phyloP scores from a whole-genome alignment of 2,329 filamentous ascomycete genomes.

The Penicillium sp. region DNA sequence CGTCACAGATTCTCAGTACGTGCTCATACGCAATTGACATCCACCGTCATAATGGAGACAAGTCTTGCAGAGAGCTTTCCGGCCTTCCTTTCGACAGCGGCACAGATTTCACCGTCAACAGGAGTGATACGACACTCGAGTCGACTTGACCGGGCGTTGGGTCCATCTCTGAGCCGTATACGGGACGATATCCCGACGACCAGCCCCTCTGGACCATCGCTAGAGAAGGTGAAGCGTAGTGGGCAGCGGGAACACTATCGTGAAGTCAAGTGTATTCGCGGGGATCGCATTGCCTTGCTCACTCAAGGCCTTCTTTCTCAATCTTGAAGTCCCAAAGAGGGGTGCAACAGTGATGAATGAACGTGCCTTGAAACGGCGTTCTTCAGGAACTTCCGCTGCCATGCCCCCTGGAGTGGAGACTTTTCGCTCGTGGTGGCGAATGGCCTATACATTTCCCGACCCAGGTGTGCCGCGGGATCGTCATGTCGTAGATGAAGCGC shows the following conservation, averaged over 20 bases:
- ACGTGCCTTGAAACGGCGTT: constrained; percentile 56
- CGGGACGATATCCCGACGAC: constrained; percentile 5
- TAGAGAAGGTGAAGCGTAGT: constrained; percentile 6
- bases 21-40: constrained; percentile 57
- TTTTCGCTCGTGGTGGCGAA: constrained; percentile 35
- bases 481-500: constrained; percentile 35
- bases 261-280: constrained; percentile 58
- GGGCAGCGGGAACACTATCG: constrained; percentile 38
- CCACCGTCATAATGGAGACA: constrained; percentile 55
- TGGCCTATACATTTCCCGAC: constrained; percentile 27
- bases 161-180: constrained; percentile 47
- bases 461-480: constrained; percentile 18
- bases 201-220: no score
- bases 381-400: constrained; percentile 38
- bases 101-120: constrained; percentile 48
- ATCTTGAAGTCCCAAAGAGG: constrained; percentile 59
- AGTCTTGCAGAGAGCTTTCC: constrained; percentile 51
- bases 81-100: constrained; percentile 54
- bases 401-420: constrained; percentile 48
- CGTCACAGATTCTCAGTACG: constrained; percentile 45
- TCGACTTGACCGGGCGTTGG: constrained; percentile 58
- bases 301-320: constrained; percentile 41
- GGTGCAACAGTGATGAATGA: constrained; percentile 59
- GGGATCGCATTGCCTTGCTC: constrained; percentile 47
- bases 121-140: constrained; percentile 56